Evolutionary conservation across 371 early-diverging fungal species (phyloP), one percentile per base, ranked within the genome.

Genomic region (Mortierella sp.): DNA sequence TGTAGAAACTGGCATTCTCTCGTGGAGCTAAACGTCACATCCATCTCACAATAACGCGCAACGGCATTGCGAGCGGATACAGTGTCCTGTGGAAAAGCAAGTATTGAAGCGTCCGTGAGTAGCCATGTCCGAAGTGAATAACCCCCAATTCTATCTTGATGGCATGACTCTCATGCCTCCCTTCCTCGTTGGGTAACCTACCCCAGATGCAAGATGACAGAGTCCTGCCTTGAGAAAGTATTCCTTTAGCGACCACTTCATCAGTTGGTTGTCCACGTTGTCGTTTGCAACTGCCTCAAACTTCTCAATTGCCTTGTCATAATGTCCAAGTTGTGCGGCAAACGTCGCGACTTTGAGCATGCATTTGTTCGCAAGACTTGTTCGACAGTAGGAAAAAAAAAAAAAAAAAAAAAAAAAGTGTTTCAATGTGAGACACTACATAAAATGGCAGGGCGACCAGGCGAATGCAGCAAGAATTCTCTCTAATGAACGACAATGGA

Each of bases 161-260:
- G 18, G 12, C 42, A 42, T 16, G n/a, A n/a, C n/a, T n/a, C n/a
- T n/a, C n/a, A n/a, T n/a, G n/a, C 18, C 10, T 16, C 16, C 34
- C 4, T 58, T 16, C 14, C 42, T n/a, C 18, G 13, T n/a, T 16
- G 23, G n/a, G 18, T 18, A n/a, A 38, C 80, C 56, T 82, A 91
- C 91, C 59, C 84, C 85, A 46, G 86, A 83, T 54, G 90, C 90
- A 47, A 97, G 78, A 51, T 91, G 88, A 72, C 98, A 97, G 56
- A 98, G 72, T 10, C 94, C 96, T 9, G 97, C 95, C 80, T 98
- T 97, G 66, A 97, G 83, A 54, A 97, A 91, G 81, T 96, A 97
- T 39, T 96, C 97, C 68, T 95, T 94, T 45, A 95, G 82, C 9
- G 95, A 94, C 94, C 95, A 98, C 80, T 95, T 94, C 30, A 95